These are phyloP conservation scores for Arabis hirsuta DNA, from an alignment of 345 rosid species.

Conservation along the genomic window DNA sequence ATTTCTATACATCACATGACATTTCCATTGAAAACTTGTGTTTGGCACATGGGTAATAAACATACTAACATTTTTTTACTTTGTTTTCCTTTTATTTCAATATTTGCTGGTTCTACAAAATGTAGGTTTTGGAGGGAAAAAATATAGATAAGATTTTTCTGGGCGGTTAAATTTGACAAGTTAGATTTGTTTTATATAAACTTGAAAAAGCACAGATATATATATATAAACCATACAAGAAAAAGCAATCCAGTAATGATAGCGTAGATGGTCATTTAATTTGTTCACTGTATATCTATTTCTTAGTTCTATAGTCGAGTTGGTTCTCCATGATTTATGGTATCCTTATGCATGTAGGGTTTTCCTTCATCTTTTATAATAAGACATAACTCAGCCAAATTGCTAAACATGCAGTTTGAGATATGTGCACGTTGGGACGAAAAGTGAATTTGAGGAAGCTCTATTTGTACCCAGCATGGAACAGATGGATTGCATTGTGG, in stretches of 20 bases:
- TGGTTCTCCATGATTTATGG: slow-evolving; percentile 8
- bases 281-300: slow-evolving; percentile 19
- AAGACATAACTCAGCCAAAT: slow-evolving; percentile 24
- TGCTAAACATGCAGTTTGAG: slow-evolving; percentile 59
- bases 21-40: slow-evolving; percentile 76
- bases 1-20: slow-evolving; percentile 86
- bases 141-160: not conserved
- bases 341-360: not conserved
- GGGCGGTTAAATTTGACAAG: not conserved
- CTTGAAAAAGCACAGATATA: not conserved
- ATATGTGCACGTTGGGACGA: slow-evolving; percentile 71
- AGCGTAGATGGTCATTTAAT: slow-evolving; percentile 5
- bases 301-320: slow-evolving; percentile 11
- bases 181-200: not conserved
- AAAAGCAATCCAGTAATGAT: slow-evolving; percentile 1
- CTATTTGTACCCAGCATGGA: slow-evolving; percentile 52
- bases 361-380: slow-evolving; percentile 10
- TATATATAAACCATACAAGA: not conserved
- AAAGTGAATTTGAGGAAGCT: slow-evolving; percentile 74
- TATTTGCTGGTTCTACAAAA: slow-evolving; percentile 15
- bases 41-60: slow-evolving; percentile 81
- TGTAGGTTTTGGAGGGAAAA: slow-evolving; percentile 17
- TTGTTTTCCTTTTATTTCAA: slow-evolving; percentile 22
- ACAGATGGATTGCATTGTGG: slow-evolving; percentile 68
- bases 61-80: slow-evolving; percentile 6